Evolutionary conservation across 2,329 filamentous ascomycete genomes (phyloP).

Genomic region (Trichoderma brevicompactum): DNA sequence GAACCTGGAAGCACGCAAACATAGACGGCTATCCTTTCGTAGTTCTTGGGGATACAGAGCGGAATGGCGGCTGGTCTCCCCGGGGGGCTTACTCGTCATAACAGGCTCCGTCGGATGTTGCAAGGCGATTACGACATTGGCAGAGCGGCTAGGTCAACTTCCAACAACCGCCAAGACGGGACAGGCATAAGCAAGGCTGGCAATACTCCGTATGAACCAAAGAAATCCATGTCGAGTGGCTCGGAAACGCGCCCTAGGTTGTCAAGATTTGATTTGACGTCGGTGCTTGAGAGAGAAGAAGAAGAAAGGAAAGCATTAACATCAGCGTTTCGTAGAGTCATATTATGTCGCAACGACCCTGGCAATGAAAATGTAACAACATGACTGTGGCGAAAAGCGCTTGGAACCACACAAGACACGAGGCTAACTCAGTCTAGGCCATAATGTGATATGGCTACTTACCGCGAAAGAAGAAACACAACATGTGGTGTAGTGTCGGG

Average conservation of each 20-base stretch:
- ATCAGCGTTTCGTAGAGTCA: neutral
- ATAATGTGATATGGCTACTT: neutral
- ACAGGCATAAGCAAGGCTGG: neutral
- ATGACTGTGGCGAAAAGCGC: neutral
- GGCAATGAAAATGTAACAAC: neutral
- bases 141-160: slow-evolving; percentile 2
- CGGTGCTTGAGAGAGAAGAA: neutral
- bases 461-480: neutral
- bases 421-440: neutral
- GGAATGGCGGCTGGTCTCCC: neutral
- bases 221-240: neutral
- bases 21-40: neutral
- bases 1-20: neutral
- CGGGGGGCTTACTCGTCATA: neutral
- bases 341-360: neutral
- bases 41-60: neutral
- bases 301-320: neutral
- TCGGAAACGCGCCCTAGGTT: neutral
- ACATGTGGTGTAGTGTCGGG: neutral
- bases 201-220: neutral
- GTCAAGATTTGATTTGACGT: neutral
- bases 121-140: neutral
- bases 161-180: neutral
- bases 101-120: neutral
- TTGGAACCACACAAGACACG: neutral